Base-by-base conservation (phyloP, 257 asterid species). In the Dorcoceras hygrometricum region DNA sequence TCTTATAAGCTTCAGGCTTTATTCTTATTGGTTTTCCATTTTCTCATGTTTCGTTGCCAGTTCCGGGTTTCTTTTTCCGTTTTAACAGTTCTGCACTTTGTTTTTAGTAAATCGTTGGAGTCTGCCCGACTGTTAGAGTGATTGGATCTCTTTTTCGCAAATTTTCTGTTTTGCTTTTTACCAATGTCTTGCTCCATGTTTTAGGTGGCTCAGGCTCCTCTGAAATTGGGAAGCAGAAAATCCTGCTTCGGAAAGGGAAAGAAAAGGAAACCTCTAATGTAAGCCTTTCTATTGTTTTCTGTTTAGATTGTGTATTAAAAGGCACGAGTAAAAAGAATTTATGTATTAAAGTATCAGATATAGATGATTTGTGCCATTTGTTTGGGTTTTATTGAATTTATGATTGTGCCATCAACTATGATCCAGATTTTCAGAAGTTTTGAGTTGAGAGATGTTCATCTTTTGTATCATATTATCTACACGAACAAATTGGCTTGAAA, bases 221-320 rank as follows among this genome's bases (percentile, higher is more conserved):
- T 65, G 92, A 76, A 62, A 61, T 57, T 63, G 93, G 90, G 73
- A 90, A 86, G 92, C 86, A 82, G 89, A 88, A 79, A 79, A 76
- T 91, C 75, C 59, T 88, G 75, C 96, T 91, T 70, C 69, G 86
- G 80, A 91, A 86, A 76, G 95, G 95, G 68, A 88, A 86, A 83
- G 96, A 87, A 76, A 90, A 82, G 72, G 95, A 83, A 81, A 75
- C 78, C 75, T 80, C 87, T 68, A 65, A 68, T 62, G 97, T 91
- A 78, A 88, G 96, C 66, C 68, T 34, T 39, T 67, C 18, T 71
- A 25, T 62, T 53, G 66, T 36, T 50, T 68, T 64, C 22, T 68
- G 31, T 46, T 31, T 60, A 26, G 50, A 73, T 31, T 59, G 54
- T 20, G 20, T 56, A 51, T 24, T 14, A 20, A 54, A 32, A 29